Evolutionary conservation across 2,329 filamentous ascomycete genomes (phyloP).

Genomic region (Alternaria arborescens): DNA sequence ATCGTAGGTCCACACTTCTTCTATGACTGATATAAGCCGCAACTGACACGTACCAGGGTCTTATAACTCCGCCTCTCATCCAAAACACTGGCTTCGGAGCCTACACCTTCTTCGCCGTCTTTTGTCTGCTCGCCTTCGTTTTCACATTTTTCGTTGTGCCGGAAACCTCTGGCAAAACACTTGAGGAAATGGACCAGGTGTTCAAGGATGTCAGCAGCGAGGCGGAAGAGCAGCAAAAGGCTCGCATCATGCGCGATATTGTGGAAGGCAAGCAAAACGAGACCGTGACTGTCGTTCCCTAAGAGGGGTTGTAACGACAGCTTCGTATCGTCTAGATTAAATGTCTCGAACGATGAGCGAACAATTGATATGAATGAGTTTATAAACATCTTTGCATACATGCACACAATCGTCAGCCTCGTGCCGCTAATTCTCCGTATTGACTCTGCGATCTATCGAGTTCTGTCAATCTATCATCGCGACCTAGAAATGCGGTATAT

Average conservation of each 20-base stretch:
- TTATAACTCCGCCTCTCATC: slow-evolving; percentile 72
- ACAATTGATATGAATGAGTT: background rate
- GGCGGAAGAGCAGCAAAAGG: slow-evolving; percentile 45
- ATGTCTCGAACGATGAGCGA: background rate
- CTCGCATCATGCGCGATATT: slow-evolving; percentile 44
- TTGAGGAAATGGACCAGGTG: slow-evolving; percentile 51
- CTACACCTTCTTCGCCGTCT: slow-evolving; percentile 51
- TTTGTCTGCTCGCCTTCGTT: slow-evolving; percentile 44
- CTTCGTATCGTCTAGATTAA: background rate
- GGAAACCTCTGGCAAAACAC: slow-evolving; percentile 46
- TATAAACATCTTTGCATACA: background rate
- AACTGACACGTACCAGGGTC: slow-evolving; percentile 60
- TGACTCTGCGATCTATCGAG: background rate
- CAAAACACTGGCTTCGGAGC: slow-evolving; percentile 62
- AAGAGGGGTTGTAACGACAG: background rate
- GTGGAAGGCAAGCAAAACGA: slow-evolving; percentile 26
- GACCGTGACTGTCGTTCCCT: background rate
- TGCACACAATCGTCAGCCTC: background rate
- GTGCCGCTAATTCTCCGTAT: background rate
- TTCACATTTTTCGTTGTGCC: slow-evolving; percentile 49
- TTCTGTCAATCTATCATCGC: background rate
- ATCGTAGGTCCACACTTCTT: slow-evolving; percentile 48
- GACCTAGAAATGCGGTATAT: background rate
- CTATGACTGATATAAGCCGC: slow-evolving; percentile 13
- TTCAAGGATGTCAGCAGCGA: slow-evolving; percentile 49